Evolutionary conservation across 495 filamentous ascomycete species (phyloP).

Genomic region (Hypoxylon subgilvum): DNA sequence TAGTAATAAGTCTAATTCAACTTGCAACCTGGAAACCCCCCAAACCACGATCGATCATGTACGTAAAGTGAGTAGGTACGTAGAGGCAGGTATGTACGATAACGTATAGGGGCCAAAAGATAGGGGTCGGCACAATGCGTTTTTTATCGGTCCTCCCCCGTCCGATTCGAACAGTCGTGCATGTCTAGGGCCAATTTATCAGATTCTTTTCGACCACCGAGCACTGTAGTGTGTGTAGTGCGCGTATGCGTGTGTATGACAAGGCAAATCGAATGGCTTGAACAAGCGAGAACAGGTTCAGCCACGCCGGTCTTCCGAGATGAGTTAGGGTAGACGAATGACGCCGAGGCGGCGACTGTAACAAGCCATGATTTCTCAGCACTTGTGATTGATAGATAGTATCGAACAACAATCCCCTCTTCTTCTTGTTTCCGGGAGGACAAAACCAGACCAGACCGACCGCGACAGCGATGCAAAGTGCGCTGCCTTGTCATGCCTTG

Average conservation of each 20-base stretch:
- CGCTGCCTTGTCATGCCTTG: no score
- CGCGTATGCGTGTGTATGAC: conserved; percentile 27
- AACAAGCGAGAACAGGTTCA: conserved; percentile 9
- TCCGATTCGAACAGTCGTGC: conserved; percentile 13
- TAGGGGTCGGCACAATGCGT: conserved; percentile 29
- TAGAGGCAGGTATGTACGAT: no score
- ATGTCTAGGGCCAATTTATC: conserved; percentile 8
- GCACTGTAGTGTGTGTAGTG: background rate
- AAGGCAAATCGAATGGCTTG: conserved; percentile 2
- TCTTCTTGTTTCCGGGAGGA: conserved; percentile 10
- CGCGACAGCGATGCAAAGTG: conserved; percentile 2
- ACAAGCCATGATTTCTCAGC: conserved; percentile 10
- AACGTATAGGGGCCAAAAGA: no score
- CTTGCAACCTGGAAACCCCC: no score
- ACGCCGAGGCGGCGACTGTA: conserved; percentile 4
- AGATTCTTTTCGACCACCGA: conserved; percentile 10
- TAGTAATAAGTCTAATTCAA: no score
- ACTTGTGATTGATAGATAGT: background rate
- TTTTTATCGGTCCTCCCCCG: conserved; percentile 36
- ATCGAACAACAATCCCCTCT: no score
- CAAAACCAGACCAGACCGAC: background rate
- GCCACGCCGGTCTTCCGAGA: conserved; percentile 25
- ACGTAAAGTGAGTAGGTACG: no score
- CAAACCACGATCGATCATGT: no score
- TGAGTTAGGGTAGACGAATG: conserved; percentile 2